Conservation (phyloP, 2,329 filamentous ascomycete species). For the Pleomassaria siparia region DNA sequence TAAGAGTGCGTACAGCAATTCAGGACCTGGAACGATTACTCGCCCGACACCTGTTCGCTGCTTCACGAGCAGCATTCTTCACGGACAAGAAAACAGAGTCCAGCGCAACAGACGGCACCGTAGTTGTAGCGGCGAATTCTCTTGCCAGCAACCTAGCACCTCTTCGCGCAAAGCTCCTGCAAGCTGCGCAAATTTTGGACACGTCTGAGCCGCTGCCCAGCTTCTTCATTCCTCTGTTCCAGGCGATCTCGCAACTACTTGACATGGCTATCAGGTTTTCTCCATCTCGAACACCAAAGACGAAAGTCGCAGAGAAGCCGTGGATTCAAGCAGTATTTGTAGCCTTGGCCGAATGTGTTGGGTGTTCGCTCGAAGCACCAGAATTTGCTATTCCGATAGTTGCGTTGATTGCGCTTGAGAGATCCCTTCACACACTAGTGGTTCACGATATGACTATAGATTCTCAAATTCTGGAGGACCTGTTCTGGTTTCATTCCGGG, state of each 20-base stretch:
- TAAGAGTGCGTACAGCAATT: constrained; percentile 12
- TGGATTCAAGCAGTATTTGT: constrained; percentile 49
- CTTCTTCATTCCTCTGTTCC: constrained; percentile 24
- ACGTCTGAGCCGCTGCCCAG: constrained; percentile 22
- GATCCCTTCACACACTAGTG: constrained; percentile 27
- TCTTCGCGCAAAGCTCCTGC: constrained; percentile 32
- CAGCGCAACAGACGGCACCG: neutral
- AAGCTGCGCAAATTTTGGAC: constrained; percentile 36
- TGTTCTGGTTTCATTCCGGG: constrained; percentile 42
- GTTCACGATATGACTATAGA: constrained; percentile 28
- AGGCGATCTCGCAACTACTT: constrained; percentile 38
- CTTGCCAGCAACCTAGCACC: constrained; percentile 26
- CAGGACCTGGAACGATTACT: constrained; percentile 39
- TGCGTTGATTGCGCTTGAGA: constrained; percentile 26
- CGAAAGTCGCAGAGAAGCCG: constrained; percentile 43
- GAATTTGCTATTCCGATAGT: constrained; percentile 19
- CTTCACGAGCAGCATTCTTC: constrained; percentile 43
- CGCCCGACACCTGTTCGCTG: constrained; percentile 47
- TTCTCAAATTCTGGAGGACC: constrained; percentile 25
- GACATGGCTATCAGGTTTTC: constrained; percentile 46
- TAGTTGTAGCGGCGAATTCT: constrained; percentile 12
- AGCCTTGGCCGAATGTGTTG: constrained; percentile 39
- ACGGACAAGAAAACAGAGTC: constrained; percentile 3
- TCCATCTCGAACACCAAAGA: constrained; percentile 43
- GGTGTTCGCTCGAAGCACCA: constrained; percentile 28